phyloP scores from a whole-genome alignment of 2,329 filamentous ascomycete genomes.

The Exophiala xenobiotica region DNA sequence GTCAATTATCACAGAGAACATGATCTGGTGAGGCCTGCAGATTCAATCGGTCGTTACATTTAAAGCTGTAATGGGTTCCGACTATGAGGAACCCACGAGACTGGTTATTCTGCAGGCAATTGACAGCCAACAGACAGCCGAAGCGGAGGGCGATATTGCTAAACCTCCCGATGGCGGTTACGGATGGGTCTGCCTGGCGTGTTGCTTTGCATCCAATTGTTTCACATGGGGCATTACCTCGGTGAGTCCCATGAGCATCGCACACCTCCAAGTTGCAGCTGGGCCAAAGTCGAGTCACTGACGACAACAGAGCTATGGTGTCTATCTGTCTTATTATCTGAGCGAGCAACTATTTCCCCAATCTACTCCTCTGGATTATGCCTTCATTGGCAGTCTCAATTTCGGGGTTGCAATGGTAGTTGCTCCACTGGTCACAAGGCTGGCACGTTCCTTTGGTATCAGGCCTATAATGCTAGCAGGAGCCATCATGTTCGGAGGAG shows the following conservation, averaged over 20 bases:
- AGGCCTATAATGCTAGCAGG: constrained; percentile 26
- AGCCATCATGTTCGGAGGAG: constrained; percentile 18
- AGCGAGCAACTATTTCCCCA: constrained; percentile 31
- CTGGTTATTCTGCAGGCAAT: too few species aligned
- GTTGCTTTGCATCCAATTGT: constrained; percentile 33
- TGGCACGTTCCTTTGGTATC: constrained; percentile 25
- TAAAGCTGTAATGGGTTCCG: too few species aligned
- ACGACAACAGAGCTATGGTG: constrained; percentile 39
- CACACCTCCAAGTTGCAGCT: background rate
- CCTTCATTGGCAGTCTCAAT: constrained; percentile 34
- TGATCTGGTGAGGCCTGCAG: too few species aligned
- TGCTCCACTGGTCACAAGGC: constrained; percentile 30
- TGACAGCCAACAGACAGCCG: too few species aligned
- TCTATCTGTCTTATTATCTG: constrained; percentile 45
- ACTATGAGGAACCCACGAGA: too few species aligned
- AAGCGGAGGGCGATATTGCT: too few species aligned
- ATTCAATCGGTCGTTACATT: too few species aligned
- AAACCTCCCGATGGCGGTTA: constrained; percentile 36
- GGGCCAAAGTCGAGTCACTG: background rate
- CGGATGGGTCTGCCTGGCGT: constrained; percentile 33
- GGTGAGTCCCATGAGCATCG: constrained; percentile 17
- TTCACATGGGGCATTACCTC: constrained; percentile 36
- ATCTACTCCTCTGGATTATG: constrained; percentile 31
- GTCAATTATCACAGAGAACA: too few species aligned
- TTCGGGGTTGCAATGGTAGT: constrained; percentile 30